phyloP scores from a whole-genome alignment of 2,329 filamentous ascomycete species.

The Aureobasidium sp. region DNA sequence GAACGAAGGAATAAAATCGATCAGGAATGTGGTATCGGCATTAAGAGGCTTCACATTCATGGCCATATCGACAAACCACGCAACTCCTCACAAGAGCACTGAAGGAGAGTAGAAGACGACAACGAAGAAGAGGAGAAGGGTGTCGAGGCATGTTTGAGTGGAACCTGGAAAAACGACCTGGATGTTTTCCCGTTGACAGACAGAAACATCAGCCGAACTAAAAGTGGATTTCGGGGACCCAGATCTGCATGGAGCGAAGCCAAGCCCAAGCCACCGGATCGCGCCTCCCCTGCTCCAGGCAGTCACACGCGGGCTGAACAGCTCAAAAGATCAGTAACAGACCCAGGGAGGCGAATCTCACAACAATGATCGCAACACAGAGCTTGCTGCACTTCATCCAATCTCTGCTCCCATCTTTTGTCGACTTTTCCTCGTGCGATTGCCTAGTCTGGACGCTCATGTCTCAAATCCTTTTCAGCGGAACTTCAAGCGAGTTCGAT shows the following conservation, averaged over 20 bases:
- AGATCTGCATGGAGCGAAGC: slow-evolving; percentile 1
- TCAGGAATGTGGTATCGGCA: slow-evolving; percentile 57
- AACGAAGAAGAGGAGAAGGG: background rate
- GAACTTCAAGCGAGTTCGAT: background rate
- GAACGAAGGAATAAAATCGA: slow-evolving; percentile 53
- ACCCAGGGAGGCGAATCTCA: too few species aligned
- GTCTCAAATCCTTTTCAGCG: background rate
- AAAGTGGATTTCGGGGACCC: background rate
- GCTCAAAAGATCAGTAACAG: too few species aligned
- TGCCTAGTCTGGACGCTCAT: background rate
- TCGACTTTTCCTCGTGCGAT: background rate
- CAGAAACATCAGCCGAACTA: slow-evolving; percentile 1
- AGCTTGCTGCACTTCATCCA: background rate
- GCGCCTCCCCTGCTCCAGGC: background rate
- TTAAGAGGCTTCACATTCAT: slow-evolving; percentile 58
- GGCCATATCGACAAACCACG: slow-evolving; percentile 43
- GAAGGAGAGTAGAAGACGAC: background rate
- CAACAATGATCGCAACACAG: background rate
- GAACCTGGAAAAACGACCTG: background rate
- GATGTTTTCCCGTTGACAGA: background rate
- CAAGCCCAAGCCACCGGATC: slow-evolving; percentile 7
- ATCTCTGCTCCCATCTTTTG: background rate
- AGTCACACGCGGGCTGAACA: background rate
- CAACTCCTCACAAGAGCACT: background rate
- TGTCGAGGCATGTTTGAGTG: slow-evolving; percentile 10